phyloP scores from a whole-genome alignment of 1,139 yeast species.

The Pichia cactophila region DNA sequence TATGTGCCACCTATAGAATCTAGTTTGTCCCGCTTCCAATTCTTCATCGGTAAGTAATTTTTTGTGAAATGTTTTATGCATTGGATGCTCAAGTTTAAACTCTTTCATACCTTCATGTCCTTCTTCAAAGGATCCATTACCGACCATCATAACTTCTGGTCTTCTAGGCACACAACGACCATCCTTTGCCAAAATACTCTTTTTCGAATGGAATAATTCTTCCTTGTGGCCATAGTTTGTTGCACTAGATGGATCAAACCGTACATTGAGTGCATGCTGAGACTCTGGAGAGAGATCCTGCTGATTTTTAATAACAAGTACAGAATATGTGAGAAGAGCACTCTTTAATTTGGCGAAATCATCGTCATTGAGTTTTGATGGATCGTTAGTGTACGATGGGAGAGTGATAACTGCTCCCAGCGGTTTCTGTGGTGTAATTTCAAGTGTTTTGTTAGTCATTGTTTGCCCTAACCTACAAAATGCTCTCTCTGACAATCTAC shows the following conservation, averaged over 20 bases:
- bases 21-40: conserved; percentile 51
- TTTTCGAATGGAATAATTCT: conserved; percentile 70
- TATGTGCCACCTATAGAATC: conserved; percentile 90
- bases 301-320: conserved; percentile 66
- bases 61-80: conserved; percentile 74
- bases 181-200: conserved; percentile 71
- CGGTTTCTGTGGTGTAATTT: conserved; percentile 42
- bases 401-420: conserved; percentile 63
- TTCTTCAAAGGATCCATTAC: conserved; percentile 68
- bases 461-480: not conserved
- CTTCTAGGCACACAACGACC: conserved; percentile 72
- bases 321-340: conserved; percentile 62
- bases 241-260: conserved; percentile 68
- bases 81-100: conserved; percentile 68
- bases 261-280: conserved; percentile 64
- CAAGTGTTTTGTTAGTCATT: conserved; percentile 15
- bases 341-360: conserved; percentile 57
- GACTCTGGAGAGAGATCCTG: conserved; percentile 59
- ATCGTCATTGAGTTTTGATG: conserved; percentile 55
- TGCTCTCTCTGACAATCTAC: too few relatives aligned
- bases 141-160: conserved; percentile 85
- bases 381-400: conserved; percentile 66
- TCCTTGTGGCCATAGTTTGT: conserved; percentile 74
- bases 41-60: conserved; percentile 55
- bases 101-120: conserved; percentile 58